A percentile compares a stretch with the other conserved stretches of the same genome.
These are phyloP conservation scores for Exophiala spinifera DNA, from an alignment of 2,329 filamentous ascomycete genomes.

Conservation along the genomic window DNA sequence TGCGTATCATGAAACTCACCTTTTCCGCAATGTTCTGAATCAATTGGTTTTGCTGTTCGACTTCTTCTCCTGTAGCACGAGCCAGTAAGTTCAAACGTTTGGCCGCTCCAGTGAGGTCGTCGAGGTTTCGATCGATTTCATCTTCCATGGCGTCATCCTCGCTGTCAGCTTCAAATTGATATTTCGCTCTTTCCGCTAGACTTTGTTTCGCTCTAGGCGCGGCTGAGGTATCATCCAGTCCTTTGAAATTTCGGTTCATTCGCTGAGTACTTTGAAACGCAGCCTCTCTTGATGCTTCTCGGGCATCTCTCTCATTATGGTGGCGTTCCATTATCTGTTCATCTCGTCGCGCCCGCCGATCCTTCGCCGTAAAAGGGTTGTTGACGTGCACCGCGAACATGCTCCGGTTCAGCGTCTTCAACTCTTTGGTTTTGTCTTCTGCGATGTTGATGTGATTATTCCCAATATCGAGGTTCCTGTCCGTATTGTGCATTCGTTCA, in stretches of 20 bases:
- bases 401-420: slow-evolving; percentile 80
- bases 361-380: slow-evolving; percentile 72
- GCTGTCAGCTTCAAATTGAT: slow-evolving; percentile 74
- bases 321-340: slow-evolving; percentile 66
- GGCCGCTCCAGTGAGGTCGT: slow-evolving; percentile 60
- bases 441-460: slow-evolving; percentile 72
- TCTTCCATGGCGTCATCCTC: slow-evolving; percentile 67
- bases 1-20: slow-evolving; percentile 46
- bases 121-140: slow-evolving; percentile 66
- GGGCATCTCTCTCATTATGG: slow-evolving; percentile 53
- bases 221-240: slow-evolving; percentile 56
- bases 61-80: slow-evolving; percentile 69
- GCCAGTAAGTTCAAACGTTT: slow-evolving; percentile 70
- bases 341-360: slow-evolving; percentile 63
- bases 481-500: slow-evolving; percentile 76
- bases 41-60: slow-evolving; percentile 72
- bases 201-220: slow-evolving; percentile 49
- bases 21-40: slow-evolving; percentile 76
- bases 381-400: slow-evolving; percentile 84
- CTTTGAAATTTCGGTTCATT: slow-evolving; percentile 62
- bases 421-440: slow-evolving; percentile 74
- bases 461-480: slow-evolving; percentile 77
- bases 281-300: slow-evolving; percentile 55
- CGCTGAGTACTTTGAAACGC: slow-evolving; percentile 56
- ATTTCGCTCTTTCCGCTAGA: slow-evolving; percentile 66